These are phyloP conservation scores for Moricandia moricandioides DNA, from an alignment of 345 rosid genomes.

Conservation along the genomic window DNA sequence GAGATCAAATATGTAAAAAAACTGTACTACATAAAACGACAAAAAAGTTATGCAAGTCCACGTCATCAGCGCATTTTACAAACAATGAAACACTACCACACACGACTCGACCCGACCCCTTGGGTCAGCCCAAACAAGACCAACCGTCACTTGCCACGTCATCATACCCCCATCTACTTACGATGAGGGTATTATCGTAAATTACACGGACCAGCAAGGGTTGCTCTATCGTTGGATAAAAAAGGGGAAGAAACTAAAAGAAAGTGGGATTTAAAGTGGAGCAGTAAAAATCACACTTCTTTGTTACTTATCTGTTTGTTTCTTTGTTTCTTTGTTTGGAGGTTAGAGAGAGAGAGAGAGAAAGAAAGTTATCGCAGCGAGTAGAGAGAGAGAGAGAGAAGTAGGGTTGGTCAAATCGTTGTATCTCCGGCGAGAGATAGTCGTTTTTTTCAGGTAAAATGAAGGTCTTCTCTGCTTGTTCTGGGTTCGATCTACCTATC, in stretches of 20 bases:
- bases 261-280: conserved; percentile 19
- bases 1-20: not conserved
- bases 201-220: not conserved
- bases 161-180: not conserved
- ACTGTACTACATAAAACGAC: not conserved
- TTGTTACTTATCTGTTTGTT: not conserved
- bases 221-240: not conserved
- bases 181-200: not conserved
- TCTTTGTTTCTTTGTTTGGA: too few species aligned
- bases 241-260: not conserved
- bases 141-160: conserved; percentile 30
- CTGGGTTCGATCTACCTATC: conserved; percentile 25
- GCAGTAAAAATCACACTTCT: conserved; percentile 18
- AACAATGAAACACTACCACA: conserved; percentile 9
- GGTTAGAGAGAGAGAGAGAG: not conserved
- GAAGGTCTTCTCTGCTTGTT: not conserved
- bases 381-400: conserved; percentile 4
- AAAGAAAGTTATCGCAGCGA: not conserved
- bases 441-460: conserved; percentile 7
- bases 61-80: conserved; percentile 30
- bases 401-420: conserved; percentile 26
- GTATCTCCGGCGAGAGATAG: conserved; percentile 23
- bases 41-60: conserved; percentile 18
- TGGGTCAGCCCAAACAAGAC: conserved; percentile 16
- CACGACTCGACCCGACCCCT: conserved; percentile 5